These are phyloP conservation scores for Ophidiomyces ophidiicola DNA, from an alignment of 2,329 filamentous ascomycete genomes.

Conservation along the genomic window DNA sequence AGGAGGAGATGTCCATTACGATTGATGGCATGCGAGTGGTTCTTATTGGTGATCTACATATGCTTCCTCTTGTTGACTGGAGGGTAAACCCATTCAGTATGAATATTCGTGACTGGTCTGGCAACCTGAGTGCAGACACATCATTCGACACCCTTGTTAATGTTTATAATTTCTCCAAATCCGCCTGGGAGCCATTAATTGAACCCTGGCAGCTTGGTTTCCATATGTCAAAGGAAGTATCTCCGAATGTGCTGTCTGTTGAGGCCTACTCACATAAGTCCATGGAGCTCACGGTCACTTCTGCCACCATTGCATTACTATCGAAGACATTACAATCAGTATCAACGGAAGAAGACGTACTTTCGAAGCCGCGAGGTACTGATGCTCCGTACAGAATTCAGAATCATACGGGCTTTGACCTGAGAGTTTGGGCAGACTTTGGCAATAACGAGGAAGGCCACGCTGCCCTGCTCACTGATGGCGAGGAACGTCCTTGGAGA, in stretches of 20 bases:
- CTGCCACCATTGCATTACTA: constrained; percentile 80
- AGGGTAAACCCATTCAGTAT: constrained; percentile 83
- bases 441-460: constrained; percentile 53
- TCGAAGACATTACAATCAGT: constrained; percentile 91
- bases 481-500: constrained; percentile 84
- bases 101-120: constrained; percentile 82
- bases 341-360: constrained; percentile 73
- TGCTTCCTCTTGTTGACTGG: constrained; percentile 86
- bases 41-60: constrained; percentile 88
- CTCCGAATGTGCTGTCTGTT: constrained; percentile 64
- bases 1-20: constrained; percentile 73
- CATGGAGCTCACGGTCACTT: constrained; percentile 84
- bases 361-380: constrained; percentile 81
- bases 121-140: constrained; percentile 71
- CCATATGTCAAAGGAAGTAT: constrained; percentile 66
- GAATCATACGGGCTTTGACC: constrained; percentile 89
- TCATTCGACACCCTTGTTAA: constrained; percentile 91
- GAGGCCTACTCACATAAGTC: constrained; percentile 81
- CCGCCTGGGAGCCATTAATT: constrained; percentile 89
- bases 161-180: constrained; percentile 98
- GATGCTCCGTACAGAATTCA: constrained; percentile 89
- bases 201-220: constrained; percentile 96
- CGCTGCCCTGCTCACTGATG: constrained; percentile 70
- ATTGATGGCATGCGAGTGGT: constrained; percentile 85
- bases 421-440: constrained; percentile 69